Evolutionary conservation across 2,329 filamentous ascomycete genomes (phyloP), one percentile per base, ranked within the genome.

Genomic region (Xylariaceae sp.): DNA sequence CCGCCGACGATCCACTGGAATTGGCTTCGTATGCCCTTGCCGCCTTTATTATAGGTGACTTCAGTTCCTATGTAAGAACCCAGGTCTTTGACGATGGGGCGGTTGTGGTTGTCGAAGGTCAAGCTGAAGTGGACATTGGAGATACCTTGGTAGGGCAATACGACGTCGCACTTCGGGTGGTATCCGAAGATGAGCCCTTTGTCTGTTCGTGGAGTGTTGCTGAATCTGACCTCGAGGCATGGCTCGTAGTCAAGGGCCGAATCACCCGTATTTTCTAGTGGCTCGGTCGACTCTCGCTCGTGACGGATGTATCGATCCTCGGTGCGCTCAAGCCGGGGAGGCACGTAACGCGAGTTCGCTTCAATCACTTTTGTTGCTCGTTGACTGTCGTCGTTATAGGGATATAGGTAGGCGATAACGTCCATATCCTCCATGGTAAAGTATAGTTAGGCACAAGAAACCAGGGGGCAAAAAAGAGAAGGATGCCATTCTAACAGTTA

Each of bases 1-100:
- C 65, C 62, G 47, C 64, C 53, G 42, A 69, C 32, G 40, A 68
- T 66, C 66, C 66, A 69, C 20, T 48, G 40, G 44, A 68, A 68
- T 6, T 51, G 23, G 7, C 59, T 55, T 20, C 66, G 64, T 4
- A 2, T 26, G 19, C 64, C 65, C 3, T 54, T 1, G 6, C 61
- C 65, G 41, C 58, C 19, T 0, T 41, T 20, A 40, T 60, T 46
- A 44, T 68, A 69, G 4, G 61, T 67, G 44, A 68, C 67, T 46
- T 65, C 37, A n/a, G 64, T 68, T 29, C 66, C 67, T 6, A 2
- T 5, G 2, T 29, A 3, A 46, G 66, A 70, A 37, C 48, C 46
- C 16, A 59, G 49, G 55, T 69, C 67, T 42, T 59, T 59, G 18
- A 68, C 54, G 37, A 44, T 48, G 46, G 20, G 29, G 23, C 40